Evolutionary conservation across 129 eudicot genomes (phyloP).

Genomic region (Ambrosia artemisiifolia): DNA sequence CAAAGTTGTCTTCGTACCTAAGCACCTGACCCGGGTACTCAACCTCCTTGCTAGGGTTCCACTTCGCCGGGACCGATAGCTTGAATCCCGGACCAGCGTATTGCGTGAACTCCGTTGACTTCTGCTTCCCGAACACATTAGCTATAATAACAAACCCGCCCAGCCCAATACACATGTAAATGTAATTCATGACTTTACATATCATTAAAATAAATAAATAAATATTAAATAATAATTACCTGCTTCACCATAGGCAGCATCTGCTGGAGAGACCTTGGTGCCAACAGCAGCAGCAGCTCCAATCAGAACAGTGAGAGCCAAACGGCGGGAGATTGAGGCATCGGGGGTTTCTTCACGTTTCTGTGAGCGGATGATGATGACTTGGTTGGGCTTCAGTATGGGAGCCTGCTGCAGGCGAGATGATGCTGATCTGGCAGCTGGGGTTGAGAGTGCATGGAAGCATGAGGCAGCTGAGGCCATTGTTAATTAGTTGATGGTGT

Average conservation of each 20-base stretch:
- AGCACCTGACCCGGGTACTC: slow-evolving; percentile 98
- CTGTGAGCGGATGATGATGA: slow-evolving; percentile 69
- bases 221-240: slow-evolving; percentile 34
- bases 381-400: slow-evolving; percentile 43
- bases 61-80: slow-evolving; percentile 71
- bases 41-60: slow-evolving; percentile 95
- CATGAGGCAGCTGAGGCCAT: slow-evolving; percentile 95
- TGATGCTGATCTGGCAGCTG: slow-evolving; percentile 38
- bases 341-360: slow-evolving; percentile 48
- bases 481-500: not conserved
- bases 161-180: not conserved
- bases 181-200: no score
- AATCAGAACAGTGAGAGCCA: slow-evolving; percentile 84
- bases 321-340: slow-evolving; percentile 56
- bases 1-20: slow-evolving; percentile 95
- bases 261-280: slow-evolving; percentile 89
- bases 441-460: slow-evolving; percentile 61
- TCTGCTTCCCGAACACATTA: slow-evolving; percentile 91
- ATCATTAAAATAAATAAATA: not conserved
- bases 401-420: slow-evolving; percentile 26
- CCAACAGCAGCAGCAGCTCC: slow-evolving; percentile 97
- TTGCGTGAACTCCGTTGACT: slow-evolving; percentile 72
- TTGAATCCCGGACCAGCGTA: slow-evolving; percentile 81
- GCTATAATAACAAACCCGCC: slow-evolving; percentile 40
- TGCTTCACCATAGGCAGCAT: slow-evolving; percentile 98